Base-by-base conservation (phyloP, 2,329 filamentous ascomycete genomes). In the Colletotrichum lentis region DNA sequence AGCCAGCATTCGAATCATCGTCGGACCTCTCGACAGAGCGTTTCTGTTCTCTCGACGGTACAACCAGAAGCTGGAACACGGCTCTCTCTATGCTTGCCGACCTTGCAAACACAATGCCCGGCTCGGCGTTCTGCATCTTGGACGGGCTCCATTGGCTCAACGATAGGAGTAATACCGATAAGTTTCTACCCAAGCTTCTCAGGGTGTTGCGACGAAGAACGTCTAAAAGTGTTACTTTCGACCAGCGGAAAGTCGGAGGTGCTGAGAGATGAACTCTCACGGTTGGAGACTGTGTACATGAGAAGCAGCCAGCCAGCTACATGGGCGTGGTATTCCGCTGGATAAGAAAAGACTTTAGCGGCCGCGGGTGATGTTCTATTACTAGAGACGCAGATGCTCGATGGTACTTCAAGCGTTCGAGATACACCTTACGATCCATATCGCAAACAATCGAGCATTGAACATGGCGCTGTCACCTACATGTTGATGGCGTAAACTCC, bases 231-330 rank as follows among this genome's bases (percentile, higher is more conserved):
- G 0, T 8, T 67, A 0, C 7, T 67, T 11, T 52, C 52, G 3
- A 64, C 64, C 6, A 58, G 60, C 1, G 60, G 64, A 11, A 64
- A 60, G 3, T 62, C 63, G 4, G 57, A 35, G 2, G 57, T 44
- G 3, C 8, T 62, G 6, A 31, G 47, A 0, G n/a, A 50, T 3
- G 49, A 62, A 24, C 10, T 66, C 0, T 24, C 22, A 7, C 10
- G 27, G 12, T 55, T 57, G 35, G 63, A 66, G 24, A 22, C 24
- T 0, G 12, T 61, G 2, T 27, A 24, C 22, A 6, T 62, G 6
- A 50, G 59, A 20, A 18, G 27, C 3, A 41, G 7, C 22, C 11
- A 37, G 10, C 18, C 11, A 27, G 10, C 18, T 22, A 12, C 39
- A 55, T 2, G 41, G 43, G 3, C 57, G 35, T 43, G 63, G 63